Conservation (phyloP, 2,329 filamentous ascomycete genomes). For the Colletotrichum gigasporum region DNA sequence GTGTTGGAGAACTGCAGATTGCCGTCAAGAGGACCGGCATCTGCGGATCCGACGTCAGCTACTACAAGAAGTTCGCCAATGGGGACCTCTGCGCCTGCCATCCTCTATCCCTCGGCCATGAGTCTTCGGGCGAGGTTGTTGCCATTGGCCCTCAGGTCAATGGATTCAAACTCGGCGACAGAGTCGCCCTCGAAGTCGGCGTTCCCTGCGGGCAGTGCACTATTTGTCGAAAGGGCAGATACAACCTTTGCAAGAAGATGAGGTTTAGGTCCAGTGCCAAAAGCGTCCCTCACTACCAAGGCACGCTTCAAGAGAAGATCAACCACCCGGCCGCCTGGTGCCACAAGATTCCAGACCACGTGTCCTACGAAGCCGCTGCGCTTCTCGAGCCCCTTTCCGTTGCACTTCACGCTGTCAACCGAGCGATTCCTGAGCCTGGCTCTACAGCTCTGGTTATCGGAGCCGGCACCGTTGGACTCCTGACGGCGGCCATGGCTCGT, state of each 20-base stretch:
- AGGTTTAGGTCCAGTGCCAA: slow-evolving; percentile 71
- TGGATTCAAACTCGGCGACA: slow-evolving; percentile 64
- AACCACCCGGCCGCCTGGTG: slow-evolving; percentile 72
- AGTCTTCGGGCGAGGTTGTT: slow-evolving; percentile 68
- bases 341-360: slow-evolving; percentile 68
- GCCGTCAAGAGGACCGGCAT: slow-evolving; percentile 73
- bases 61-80: slow-evolving; percentile 78
- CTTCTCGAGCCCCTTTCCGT: slow-evolving; percentile 71
- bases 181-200: slow-evolving; percentile 68
- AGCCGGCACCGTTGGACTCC: slow-evolving; percentile 69
- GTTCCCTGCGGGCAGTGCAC: slow-evolving; percentile 62
- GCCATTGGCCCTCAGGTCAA: slow-evolving; percentile 62
- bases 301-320: slow-evolving; percentile 69
- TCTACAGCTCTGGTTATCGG: slow-evolving; percentile 71
- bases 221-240: slow-evolving; percentile 62
- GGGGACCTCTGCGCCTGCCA: slow-evolving; percentile 73
- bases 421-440: slow-evolving; percentile 60
- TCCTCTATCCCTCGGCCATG: slow-evolving; percentile 72
- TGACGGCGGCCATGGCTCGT: slow-evolving; percentile 70
- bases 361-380: slow-evolving; percentile 68
- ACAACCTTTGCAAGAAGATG: slow-evolving; percentile 71
- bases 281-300: slow-evolving; percentile 70
- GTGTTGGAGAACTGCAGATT: slow-evolving; percentile 68
- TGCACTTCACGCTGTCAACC: slow-evolving; percentile 68
- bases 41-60: slow-evolving; percentile 76